Base-by-base conservation (phyloP, 1,139 yeast genomes). In the Candida smagusa region DNA sequence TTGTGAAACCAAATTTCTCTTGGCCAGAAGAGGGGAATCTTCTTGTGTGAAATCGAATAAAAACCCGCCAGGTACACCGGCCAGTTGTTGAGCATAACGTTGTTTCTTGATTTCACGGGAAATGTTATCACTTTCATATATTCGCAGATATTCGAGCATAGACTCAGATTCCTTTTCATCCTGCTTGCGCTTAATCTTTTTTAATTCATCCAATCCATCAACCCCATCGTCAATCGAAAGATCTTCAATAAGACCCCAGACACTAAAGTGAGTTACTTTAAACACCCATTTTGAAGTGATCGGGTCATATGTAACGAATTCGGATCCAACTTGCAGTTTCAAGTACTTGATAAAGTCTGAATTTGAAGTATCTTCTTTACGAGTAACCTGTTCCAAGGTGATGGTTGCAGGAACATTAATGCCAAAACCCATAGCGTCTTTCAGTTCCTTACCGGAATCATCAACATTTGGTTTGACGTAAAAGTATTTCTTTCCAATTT, bases 261-360 rank as follows among this genome's bases (percentile, higher is more conserved):
- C 77, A 63, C 96, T 88, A 53, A 92, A 92, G 64, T 92, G 98
- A 46, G 84, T 81, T 1, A 92, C 97, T 49, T 72, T 77, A 59
- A 88, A 89, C 0, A 84, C 80, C 89, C 92, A 89, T 6, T 75
- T 61, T 19, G 86, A 86, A n/a, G 79, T 76, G 16, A 79, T 70
- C 1, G 89, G 90, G 51, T 84, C 90, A 54, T 83, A 89, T 3
- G 90, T 81, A 7, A 89, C 68, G 56, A 84, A 87, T 44, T 83
- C 83, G 78, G 84, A 86, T 3, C 92, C 96, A 3, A 50, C 48
- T 41, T 60, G 63, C 35, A 67, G 72, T 45, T 74, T 63, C 39
- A 83, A 64, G 40, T 65, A 68, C 34, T 69, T 71, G n/a, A 84
- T 75, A 35, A 61, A 67, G 2, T 55, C 58, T 13, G 71, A 42